phyloP scores from a whole-genome alignment of 495 filamentous ascomycete species.

The Talaromyces trachyspermus region DNA sequence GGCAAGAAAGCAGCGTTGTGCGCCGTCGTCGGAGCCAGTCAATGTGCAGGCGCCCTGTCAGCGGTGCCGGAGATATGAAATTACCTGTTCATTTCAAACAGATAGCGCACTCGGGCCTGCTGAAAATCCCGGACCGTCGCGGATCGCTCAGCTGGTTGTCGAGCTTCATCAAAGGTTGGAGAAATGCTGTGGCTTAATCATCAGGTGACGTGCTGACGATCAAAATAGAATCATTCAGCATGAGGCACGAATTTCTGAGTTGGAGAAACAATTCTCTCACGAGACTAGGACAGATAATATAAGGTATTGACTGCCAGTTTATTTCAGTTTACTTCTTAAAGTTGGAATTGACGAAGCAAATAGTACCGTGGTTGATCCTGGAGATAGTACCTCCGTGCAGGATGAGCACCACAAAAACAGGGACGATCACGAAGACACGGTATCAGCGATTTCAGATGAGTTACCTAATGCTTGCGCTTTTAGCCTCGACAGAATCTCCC shows the following conservation, averaged over 20 bases:
- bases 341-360: not conserved
- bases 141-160: conserved; percentile 13
- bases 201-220: not conserved
- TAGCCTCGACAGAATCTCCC: conserved; percentile 10
- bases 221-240: conserved; percentile 13
- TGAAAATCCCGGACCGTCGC: conserved; percentile 10
- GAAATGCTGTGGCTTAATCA: not conserved
- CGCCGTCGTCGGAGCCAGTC: conserved; percentile 1
- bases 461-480: conserved; percentile 5
- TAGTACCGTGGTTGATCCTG: not conserved
- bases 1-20: conserved; percentile 14
- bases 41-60: conserved; percentile 11
- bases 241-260: conserved; percentile 13
- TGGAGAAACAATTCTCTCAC: not conserved
- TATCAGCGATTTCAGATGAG: conserved; percentile 7
- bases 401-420: not conserved
- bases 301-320: not conserved
- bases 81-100: conserved; percentile 15
- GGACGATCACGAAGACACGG: not conserved
- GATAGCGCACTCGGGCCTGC: conserved; percentile 8
- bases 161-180: conserved; percentile 11
- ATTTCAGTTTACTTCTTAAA: not conserved
- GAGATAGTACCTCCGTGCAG: not conserved
- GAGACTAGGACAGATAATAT: not conserved
- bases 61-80: conserved; percentile 9